Evolutionary conservation across 805 yeast species (phyloP), one percentile per base, ranked within the genome.

Genomic region (Zygosaccharomyces pseudorouxii): DNA sequence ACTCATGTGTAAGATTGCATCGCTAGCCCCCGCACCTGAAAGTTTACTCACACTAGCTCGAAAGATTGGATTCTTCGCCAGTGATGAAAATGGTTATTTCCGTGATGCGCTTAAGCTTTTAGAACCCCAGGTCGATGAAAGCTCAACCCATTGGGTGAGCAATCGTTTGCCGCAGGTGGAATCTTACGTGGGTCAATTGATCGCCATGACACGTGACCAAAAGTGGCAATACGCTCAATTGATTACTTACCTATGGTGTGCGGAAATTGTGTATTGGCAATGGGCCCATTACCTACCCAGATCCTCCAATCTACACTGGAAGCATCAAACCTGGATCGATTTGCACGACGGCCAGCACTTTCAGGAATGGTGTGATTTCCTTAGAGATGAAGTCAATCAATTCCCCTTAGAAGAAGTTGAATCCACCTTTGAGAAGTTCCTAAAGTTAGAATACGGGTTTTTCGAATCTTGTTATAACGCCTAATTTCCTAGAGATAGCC

Each of bases 301-400:
- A 28, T 49, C 63, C 1, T 49, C 55, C 1, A 56, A 67, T 41
- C 60, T 77, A 30, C 69, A 67, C 22, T 77, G 74, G 70, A 76
- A 74, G 52, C 63, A 73, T 50, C 69, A 73, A 41, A 79, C 75
- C 42, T 79, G 83, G 82, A 71, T 78, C 37, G 70, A 63, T 39
- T 60, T 78, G 44, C 82, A 78, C 53, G 73, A 75, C 51, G 82
- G 82, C 3, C 63, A 62, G 3, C 75, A 60, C 8, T 79, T 79
- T 48, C 64, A 69, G 38, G 57, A 52, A 2, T 79, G 82, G 82
- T 73, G 74, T n/a, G 53, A 63, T 3, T 77, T 78, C 52, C 62
- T 79, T 35, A 63, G 58, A 44, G 48, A 49, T 1, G 80, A 78
- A 54, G 77, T 77, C 5, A 69, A 75, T 35, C 57, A 62, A 43